Evolutionary conservation across 805 yeast species (phyloP), one percentile per base, ranked within the genome.

Genomic region (Millerozyma miso): DNA sequence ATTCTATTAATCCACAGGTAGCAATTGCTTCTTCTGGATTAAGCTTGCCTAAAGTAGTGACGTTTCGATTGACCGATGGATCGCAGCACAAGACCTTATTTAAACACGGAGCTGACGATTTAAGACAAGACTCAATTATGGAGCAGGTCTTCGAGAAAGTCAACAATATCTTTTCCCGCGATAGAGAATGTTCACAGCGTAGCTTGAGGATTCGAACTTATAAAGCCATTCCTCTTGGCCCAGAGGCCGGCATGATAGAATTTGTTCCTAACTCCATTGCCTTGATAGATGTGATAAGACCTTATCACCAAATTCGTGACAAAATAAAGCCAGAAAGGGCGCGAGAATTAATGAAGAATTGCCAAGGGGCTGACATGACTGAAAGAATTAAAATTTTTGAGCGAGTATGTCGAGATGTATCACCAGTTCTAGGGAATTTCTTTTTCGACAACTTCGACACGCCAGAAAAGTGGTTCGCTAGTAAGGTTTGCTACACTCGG

Each of bases 71-170:
- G 13, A 71, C 81, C 0, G 75, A 80, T 53, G 98, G 98, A 0
- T 48, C 60, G 0, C 53, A 44, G 0, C 83, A 78, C 45, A 78
- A 71, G 43, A 74, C 84, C 56, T 67, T 93, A 15, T 65, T 90
- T 50, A 93, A 93, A 58, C 88, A 88, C 19, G 89, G 95, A 4
- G 76, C 87, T 7, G 99, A 93, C 63, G 99, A 93, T 63, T 67
- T 93, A 40, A 69, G 98, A 40, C 99, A 95, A 63, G 99, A 93
- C 64, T 86, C 96, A 0, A 88, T 93, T 43, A 95, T 93, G 99
- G 95, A 91, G 59, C 98, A 93, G 58, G 98, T 91, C 1, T 93
- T 95, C 60, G 84, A 76, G 16, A 87, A 89, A 54, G 96, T 89
- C 13, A 89, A 90, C 55, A 62, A 69, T 12, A 75, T 88, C 31